Evolutionary conservation across 2,329 filamentous ascomycete species (phyloP), one percentile per base, ranked within the genome.

Genomic region (Pseudogymnoascus sp.): DNA sequence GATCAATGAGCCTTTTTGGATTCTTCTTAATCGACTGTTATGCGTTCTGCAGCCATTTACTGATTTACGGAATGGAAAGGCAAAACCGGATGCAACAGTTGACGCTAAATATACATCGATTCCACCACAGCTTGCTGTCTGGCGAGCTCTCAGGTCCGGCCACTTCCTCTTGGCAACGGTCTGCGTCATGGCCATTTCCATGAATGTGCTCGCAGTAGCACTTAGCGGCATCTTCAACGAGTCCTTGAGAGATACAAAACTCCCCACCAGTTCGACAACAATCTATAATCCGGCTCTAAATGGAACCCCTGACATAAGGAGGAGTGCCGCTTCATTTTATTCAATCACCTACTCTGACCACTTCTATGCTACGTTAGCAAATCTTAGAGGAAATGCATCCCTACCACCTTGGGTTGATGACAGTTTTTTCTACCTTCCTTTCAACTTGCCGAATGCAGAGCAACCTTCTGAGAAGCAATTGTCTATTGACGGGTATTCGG

Each of bases 31-130:
- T 44, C 75, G 84, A 0, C 62, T 82, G 0, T 66, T 85, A 0
- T 85, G 82, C 42, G 68, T 85, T 7, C 65, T 87, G 0, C 80
- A 84, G 31, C 84, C 84, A 0, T 80, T 84, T 17, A 75, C 81
- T 1, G 77, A 82, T 13, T 71, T 87, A 0, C 75, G 76, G 19
- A 64, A 67, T 4, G 78, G 81, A 0, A 73, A 76, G 6, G 74
- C 77, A 0, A 59, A 64, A 1, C 65, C 76, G 0, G 75, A 76
- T 0, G 70, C 74, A 0, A 77, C 81, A 0, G 64, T 83, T 0
- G 69, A 81, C 3, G 70, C 76, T 0, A 75, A 72, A 10, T 88
- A 87, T 62, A 80, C 77, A 0, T 82, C 83, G 0, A 64, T 86
- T 0, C 84, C 85, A 0, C 83, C 84, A 0, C 82, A 84, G 23